Percentiles rank a stretch among this genome's conserved stretches.
These are phyloP conservation scores for Yamadazyma diospyri DNA, from an alignment of 1,139 yeast genomes.

Conservation along the genomic window DNA sequence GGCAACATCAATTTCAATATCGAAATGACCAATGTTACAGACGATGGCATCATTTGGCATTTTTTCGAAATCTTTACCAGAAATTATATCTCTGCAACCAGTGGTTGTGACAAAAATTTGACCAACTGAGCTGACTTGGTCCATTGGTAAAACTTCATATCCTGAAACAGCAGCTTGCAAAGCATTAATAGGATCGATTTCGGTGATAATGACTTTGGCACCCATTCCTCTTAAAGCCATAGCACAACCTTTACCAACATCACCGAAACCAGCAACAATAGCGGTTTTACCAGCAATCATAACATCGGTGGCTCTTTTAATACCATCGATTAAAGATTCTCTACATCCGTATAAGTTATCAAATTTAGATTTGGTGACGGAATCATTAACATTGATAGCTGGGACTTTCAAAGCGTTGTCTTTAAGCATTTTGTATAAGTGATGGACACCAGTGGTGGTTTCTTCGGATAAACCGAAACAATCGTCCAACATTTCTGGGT, in stretches of 20 bases:
- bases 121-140: conserved; percentile 88
- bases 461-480: conserved; percentile 98
- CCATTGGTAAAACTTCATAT: conserved; percentile 96
- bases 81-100: conserved; percentile 98
- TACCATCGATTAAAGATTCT: conserved; percentile 98
- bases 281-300: conserved; percentile 99
- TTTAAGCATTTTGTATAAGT: conserved; percentile 93
- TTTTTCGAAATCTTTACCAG: conserved; percentile 76
- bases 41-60: conserved; percentile 99
- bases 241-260: conserved; percentile 99
- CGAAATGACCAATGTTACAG: conserved; percentile 99
- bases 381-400: conserved; percentile 98
- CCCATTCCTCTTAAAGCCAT: conserved; percentile 99
- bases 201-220: conserved; percentile 97
- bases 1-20: conserved; percentile 98
- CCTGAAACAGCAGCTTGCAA: conserved; percentile 99
- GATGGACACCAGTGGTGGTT: conserved; percentile 99
- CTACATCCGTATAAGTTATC: conserved; percentile 99
- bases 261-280: conserved; percentile 99
- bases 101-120: conserved; percentile 99
- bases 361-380: conserved; percentile 98
- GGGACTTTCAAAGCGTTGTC: conserved; percentile 94
- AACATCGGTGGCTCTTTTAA: conserved; percentile 99
- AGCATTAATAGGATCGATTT: conserved; percentile 98
- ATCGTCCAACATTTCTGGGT: conserved; percentile 95